These are phyloP conservation scores for Phytophthora multivora DNA, from an alignment of 352 stramenopile genomes.

Conservation along the genomic window DNA sequence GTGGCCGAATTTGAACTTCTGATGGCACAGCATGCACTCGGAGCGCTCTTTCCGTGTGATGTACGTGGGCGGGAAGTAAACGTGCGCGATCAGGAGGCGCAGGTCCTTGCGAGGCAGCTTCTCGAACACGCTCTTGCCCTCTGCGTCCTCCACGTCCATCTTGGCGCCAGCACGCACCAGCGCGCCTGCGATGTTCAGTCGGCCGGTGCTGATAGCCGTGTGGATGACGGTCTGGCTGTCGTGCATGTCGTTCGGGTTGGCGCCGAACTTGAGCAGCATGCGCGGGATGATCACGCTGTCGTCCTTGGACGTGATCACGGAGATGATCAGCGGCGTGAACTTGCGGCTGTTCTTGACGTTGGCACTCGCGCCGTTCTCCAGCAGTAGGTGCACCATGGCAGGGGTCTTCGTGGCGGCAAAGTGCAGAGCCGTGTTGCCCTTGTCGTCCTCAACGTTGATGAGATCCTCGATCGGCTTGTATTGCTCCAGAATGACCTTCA, in stretches of 20 bases:
- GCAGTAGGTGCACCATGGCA: constrained; percentile 78
- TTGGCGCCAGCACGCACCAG: constrained; percentile 84
- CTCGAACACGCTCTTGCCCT: constrained; percentile 86
- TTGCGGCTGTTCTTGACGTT: constrained; percentile 89
- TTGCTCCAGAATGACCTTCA: constrained; percentile 85
- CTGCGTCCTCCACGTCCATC: constrained; percentile 86
- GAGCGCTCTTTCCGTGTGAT: constrained; percentile 86
- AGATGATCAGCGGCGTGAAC: constrained; percentile 87
- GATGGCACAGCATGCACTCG: constrained; percentile 85
- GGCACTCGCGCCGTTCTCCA: constrained; percentile 79
- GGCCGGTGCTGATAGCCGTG: constrained; percentile 68
- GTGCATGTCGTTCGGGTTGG: constrained; percentile 90
- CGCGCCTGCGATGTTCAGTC: constrained; percentile 78
- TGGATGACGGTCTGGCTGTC: constrained; percentile 88
- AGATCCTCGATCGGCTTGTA: constrained; percentile 82
- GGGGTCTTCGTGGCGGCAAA: constrained; percentile 88
- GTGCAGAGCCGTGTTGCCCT: constrained; percentile 86
- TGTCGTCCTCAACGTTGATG: constrained; percentile 87
- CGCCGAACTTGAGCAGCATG: constrained; percentile 89
- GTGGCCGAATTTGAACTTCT: constrained; percentile 88
- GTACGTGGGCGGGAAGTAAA: constrained; percentile 88
- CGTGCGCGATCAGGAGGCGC: constrained; percentile 76
- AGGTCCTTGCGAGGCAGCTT: constrained; percentile 78
- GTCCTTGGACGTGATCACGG: constrained; percentile 85
- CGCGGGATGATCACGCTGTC: constrained; percentile 84